These are phyloP conservation scores for Nigrospora sphaerica DNA, from an alignment of 2,329 filamentous ascomycete genomes.

Conservation along the genomic window DNA sequence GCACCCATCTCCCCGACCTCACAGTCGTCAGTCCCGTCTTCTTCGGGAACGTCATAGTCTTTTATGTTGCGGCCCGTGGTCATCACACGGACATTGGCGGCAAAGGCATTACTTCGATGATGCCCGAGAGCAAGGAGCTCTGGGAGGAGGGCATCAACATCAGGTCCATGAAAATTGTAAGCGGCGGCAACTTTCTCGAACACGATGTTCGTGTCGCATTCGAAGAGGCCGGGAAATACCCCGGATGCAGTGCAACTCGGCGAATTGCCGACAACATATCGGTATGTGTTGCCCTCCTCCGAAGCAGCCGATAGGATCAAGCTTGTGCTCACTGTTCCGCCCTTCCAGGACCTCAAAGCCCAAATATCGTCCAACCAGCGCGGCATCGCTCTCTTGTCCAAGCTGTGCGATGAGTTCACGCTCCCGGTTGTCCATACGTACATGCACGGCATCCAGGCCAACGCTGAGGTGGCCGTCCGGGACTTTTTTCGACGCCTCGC, in stretches of 20 bases:
- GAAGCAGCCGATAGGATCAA: background rate
- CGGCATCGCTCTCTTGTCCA: slow-evolving; percentile 22
- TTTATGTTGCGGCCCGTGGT: slow-evolving; percentile 10
- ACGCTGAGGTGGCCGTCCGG: slow-evolving; percentile 28
- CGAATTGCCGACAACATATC: slow-evolving; percentile 32
- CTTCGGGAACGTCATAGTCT: slow-evolving; percentile 7
- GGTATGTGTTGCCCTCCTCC: slow-evolving; percentile 5
- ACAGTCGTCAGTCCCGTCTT: slow-evolving; percentile 12
- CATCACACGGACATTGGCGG: slow-evolving; percentile 28
- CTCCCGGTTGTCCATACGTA: slow-evolving; percentile 23
- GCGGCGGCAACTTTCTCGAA: slow-evolving; percentile 24
- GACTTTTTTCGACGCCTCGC: slow-evolving; percentile 25
- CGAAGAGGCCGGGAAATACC: slow-evolving; percentile 21
- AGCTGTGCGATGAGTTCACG: slow-evolving; percentile 22
- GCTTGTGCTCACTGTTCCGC: background rate
- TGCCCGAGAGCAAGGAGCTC: slow-evolving; percentile 29
- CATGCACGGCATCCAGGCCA: slow-evolving; percentile 32
- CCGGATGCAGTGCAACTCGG: slow-evolving; percentile 26
- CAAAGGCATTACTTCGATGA: slow-evolving; percentile 36
- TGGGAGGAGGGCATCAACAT: slow-evolving; percentile 36
- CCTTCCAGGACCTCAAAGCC: slow-evolving; percentile 26
- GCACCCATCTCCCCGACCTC: slow-evolving; percentile 11
- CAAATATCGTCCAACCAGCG: slow-evolving; percentile 33
- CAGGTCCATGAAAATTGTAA: slow-evolving; percentile 27
- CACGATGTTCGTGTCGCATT: slow-evolving; percentile 20